Evolutionary conservation across 345 rosid genomes (phyloP).

Genomic region (Triadica sebifera): DNA sequence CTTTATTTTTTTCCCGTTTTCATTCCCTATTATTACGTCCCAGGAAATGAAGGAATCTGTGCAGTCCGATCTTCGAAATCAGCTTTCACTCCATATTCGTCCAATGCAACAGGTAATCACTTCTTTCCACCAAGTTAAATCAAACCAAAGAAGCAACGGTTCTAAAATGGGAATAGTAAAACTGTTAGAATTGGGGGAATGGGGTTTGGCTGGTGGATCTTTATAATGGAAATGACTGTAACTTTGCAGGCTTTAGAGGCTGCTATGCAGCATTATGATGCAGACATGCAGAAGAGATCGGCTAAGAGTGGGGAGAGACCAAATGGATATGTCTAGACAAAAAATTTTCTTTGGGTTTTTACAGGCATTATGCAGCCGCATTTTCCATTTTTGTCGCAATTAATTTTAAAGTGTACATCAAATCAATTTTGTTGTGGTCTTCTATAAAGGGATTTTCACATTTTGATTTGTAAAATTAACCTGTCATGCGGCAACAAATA

Average conservation of each 20-base stretch:
- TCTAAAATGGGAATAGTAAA: background rate
- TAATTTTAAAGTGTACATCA: background rate
- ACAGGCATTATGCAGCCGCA: background rate
- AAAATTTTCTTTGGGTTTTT: background rate
- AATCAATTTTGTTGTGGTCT: conserved; percentile 21
- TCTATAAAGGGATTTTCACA: background rate
- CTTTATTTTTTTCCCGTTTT: background rate
- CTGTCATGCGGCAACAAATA: background rate
- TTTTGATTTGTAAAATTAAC: background rate
- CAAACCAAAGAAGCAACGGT: background rate
- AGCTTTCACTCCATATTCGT: conserved; percentile 82
- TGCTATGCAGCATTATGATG: conserved; percentile 37
- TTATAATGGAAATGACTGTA: no score
- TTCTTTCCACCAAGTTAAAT: background rate
- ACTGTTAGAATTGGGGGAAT: no score
- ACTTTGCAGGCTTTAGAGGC: conserved; percentile 30
- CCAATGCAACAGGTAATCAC: conserved; percentile 89
- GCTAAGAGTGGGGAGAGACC: conserved; percentile 24
- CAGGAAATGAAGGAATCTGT: conserved; percentile 85
- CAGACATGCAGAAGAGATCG: conserved; percentile 31
- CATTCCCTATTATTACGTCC: background rate
- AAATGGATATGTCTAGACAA: conserved; percentile 25
- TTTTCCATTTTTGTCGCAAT: background rate
- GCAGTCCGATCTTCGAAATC: conserved; percentile 73
- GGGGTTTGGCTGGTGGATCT: no score